A percentile compares a stretch with the other conserved stretches of the same genome.
These are phyloP conservation scores for Schizonepeta tenuifolia DNA, from an alignment of 257 asterid species.

Conservation along the genomic window DNA sequence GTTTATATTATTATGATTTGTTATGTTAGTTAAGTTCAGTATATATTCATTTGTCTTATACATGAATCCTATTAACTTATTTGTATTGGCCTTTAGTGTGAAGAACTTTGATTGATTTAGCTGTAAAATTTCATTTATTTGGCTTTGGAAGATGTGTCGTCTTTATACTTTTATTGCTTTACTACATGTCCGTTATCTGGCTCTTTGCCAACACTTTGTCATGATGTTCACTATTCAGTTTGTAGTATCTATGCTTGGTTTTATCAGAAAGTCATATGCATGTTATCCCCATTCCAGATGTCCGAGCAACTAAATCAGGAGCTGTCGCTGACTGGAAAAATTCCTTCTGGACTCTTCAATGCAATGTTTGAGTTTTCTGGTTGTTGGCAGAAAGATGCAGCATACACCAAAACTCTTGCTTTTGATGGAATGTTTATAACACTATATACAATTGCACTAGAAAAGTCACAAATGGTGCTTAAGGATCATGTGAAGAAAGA, in stretches of 20 bases:
- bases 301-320: conserved; percentile 97
- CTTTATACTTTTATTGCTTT: conserved; percentile 25
- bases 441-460: conserved; percentile 84
- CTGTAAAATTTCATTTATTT: conserved; percentile 3
- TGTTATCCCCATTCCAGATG: conserved; percentile 62
- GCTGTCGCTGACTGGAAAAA: conserved; percentile 81
- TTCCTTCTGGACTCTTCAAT: conserved; percentile 96
- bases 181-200: neutral
- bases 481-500: conserved; percentile 82
- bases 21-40: neutral
- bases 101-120: conserved; percentile 17
- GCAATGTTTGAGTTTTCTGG: conserved; percentile 94
- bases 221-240: conserved; percentile 12
- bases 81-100: neutral
- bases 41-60: conserved; percentile 1
- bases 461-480: conserved; percentile 89
- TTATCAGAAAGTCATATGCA: neutral
- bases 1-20: conserved; percentile 43
- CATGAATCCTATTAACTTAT: neutral
- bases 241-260: conserved; percentile 5
- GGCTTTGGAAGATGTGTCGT: neutral
- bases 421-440: conserved; percentile 94
- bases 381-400: conserved; percentile 98
- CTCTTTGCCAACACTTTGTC: neutral
- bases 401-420: conserved; percentile 80